Evolutionary conservation across 1,284 basidiomycete species (phyloP).

Genomic region (Leccinum subrobustum): DNA sequence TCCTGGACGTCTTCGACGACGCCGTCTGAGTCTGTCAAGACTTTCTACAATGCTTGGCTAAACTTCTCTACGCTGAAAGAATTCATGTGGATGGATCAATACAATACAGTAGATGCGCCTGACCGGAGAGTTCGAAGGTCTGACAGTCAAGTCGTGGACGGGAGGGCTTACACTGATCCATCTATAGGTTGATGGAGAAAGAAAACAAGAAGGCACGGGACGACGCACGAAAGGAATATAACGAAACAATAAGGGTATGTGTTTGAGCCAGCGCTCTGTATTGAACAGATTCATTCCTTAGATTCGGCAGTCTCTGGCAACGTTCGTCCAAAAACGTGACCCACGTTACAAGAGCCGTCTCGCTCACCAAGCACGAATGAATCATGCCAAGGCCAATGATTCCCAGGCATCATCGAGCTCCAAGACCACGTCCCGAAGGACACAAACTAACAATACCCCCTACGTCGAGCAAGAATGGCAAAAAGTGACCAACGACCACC

Average conservation of each 20-base stretch:
- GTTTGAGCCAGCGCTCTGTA: neutral
- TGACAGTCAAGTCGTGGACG: constrained; percentile 11
- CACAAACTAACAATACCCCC: constrained; percentile 25
- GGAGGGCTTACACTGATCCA: neutral
- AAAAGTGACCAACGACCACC: constrained; percentile 44
- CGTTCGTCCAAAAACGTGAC: constrained; percentile 91
- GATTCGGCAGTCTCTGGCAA: constrained; percentile 65
- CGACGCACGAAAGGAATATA: constrained; percentile 88
- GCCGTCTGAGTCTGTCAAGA: constrained; percentile 48
- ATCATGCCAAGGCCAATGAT: constrained; percentile 36
- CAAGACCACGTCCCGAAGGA: constrained; percentile 23
- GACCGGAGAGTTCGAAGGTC: constrained; percentile 82
- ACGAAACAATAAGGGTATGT: constrained; percentile 83
- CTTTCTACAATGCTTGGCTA: constrained; percentile 87
- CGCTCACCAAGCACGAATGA: constrained; percentile 44
- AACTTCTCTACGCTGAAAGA: constrained; percentile 89
- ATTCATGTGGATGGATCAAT: constrained; percentile 88
- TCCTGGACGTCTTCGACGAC: constrained; percentile 56
- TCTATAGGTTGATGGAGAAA: constrained; percentile 82
- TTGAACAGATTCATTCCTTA: neutral
- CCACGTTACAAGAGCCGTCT: constrained; percentile 84
- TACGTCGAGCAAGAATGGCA: constrained; percentile 88
- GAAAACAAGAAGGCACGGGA: constrained; percentile 94
- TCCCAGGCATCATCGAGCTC: constrained; percentile 27
- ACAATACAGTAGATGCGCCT: constrained; percentile 82